Evolutionary conservation across 2,329 filamentous ascomycete genomes (phyloP).

Genomic region (Monascus ruber): DNA sequence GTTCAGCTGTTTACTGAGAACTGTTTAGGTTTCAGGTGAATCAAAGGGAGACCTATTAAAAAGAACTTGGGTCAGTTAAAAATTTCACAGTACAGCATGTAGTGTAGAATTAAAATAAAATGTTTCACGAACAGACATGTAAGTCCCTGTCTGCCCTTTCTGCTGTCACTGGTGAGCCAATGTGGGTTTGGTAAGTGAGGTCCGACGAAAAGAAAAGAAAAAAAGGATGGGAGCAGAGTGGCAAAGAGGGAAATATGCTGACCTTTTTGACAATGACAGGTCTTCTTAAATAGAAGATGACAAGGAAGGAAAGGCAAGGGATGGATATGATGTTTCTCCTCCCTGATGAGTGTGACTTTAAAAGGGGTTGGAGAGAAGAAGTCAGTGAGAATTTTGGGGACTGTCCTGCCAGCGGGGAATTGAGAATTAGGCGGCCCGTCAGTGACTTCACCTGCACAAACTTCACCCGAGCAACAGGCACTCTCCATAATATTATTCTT

Average conservation of each 20-base stretch:
- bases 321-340: neutral
- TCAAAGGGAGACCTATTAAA: neutral
- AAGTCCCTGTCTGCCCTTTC: too few relatives aligned
- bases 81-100: too few relatives aligned
- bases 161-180: too few relatives aligned
- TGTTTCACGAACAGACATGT: too few relatives aligned
- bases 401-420: neutral
- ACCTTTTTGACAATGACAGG: too few relatives aligned
- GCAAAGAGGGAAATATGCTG: neutral
- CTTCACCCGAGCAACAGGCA: neutral
- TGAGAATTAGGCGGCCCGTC: neutral
- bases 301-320: neutral
- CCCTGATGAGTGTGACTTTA: too few relatives aligned
- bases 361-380: neutral
- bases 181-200: too few relatives aligned
- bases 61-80: neutral
- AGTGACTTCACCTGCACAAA: slow-evolving; percentile 8
- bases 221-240: neutral
- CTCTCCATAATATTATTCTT: neutral
- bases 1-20: too few relatives aligned
- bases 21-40: neutral
- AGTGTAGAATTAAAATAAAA: too few relatives aligned
- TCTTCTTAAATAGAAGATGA: neutral
- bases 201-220: neutral
- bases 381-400: neutral